Evolutionary conservation across 2,329 filamentous ascomycete species (phyloP).

Genomic region (Lasiodiplodia gonubiensis): DNA sequence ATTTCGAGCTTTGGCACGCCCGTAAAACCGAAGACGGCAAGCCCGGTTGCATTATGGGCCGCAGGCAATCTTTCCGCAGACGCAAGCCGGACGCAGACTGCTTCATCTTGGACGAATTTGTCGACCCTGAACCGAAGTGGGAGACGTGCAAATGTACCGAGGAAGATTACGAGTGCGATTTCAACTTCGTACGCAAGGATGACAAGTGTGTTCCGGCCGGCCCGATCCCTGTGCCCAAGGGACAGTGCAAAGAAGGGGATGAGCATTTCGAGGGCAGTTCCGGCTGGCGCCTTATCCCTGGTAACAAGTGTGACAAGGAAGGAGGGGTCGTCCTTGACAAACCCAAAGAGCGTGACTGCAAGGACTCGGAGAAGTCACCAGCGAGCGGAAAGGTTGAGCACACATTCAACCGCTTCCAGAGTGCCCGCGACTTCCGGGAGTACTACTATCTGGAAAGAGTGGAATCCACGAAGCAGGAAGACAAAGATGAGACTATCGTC

Average conservation of each 20-base stretch:
- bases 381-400: constrained; percentile 70
- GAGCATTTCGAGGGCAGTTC: constrained; percentile 84
- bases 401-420: constrained; percentile 67
- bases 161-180: constrained; percentile 94
- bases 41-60: constrained; percentile 91
- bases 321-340: constrained; percentile 52
- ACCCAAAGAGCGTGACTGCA: constrained; percentile 74
- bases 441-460: constrained; percentile 81
- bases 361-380: constrained; percentile 62
- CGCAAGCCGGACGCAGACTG: constrained; percentile 89
- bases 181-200: constrained; percentile 76
- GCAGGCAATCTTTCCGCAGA: constrained; percentile 84
- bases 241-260: constrained; percentile 72
- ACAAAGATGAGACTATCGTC: constrained; percentile 74
- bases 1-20: constrained; percentile 89
- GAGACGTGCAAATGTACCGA: constrained; percentile 81
- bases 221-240: constrained; percentile 69
- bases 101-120: constrained; percentile 85
- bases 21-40: constrained; percentile 80
- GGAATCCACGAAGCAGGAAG: constrained; percentile 59
- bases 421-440: constrained; percentile 56
- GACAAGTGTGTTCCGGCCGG: constrained; percentile 73
- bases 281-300: constrained; percentile 88
- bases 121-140: constrained; percentile 72
- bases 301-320: constrained; percentile 52